These are phyloP conservation scores for Persicaria tinctoria DNA, from an alignment of 148 eudicot genomes.

Conservation along the genomic window DNA sequence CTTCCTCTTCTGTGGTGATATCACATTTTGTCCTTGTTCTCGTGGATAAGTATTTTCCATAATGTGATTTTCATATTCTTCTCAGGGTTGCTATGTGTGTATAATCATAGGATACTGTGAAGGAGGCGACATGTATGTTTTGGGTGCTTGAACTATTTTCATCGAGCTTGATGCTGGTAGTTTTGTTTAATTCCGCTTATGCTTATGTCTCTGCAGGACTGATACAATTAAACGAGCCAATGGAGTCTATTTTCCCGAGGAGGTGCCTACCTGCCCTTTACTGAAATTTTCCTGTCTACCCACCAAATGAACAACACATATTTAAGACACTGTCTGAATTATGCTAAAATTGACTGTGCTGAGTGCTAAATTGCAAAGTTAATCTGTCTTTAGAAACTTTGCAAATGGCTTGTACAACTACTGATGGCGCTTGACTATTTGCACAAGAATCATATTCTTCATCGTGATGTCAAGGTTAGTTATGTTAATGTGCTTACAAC, in stretches of 20 bases:
- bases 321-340: not conserved
- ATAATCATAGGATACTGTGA: constrained; percentile 92
- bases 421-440: constrained; percentile 94
- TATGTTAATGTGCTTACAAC: not conserved
- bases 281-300: not conserved
- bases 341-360: not conserved
- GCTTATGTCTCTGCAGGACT: constrained; percentile 46
- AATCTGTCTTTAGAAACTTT: constrained; percentile 56
- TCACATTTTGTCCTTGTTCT: not conserved
- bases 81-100: constrained; percentile 99
- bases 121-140: constrained; percentile 98
- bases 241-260: constrained; percentile 74
- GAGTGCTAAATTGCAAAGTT: constrained; percentile 3
- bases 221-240: constrained; percentile 82
- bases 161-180: not conserved
- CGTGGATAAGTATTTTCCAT: constrained; percentile 1
- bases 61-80: constrained; percentile 1
- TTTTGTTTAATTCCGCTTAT: not conserved
- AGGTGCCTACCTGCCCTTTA: constrained; percentile 42
- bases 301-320: not conserved
- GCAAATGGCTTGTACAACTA: constrained; percentile 96
- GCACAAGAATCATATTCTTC: constrained; percentile 85
- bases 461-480: constrained; percentile 95
- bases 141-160: constrained; percentile 6
- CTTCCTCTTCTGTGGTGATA: not conserved